phyloP scores from a whole-genome alignment of 1,284 basidiomycete genomes.

The Trametes pubescens region DNA sequence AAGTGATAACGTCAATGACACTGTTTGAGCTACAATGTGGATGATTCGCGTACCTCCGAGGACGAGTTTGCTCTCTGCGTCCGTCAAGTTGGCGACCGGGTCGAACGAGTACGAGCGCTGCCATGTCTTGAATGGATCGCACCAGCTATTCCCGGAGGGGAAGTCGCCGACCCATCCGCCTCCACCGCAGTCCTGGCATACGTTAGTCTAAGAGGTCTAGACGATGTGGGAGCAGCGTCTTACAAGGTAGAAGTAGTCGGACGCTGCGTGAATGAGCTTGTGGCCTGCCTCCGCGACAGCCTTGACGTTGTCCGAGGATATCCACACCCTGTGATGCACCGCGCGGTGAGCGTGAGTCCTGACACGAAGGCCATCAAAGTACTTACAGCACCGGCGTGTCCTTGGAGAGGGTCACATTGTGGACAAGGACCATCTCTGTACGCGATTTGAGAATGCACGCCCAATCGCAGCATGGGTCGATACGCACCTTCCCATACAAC shows the following conservation, averaged over 20 bases:
- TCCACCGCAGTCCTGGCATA: constrained; percentile 75
- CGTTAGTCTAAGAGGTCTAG: not conserved
- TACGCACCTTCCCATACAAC: constrained; percentile 74
- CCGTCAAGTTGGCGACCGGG: constrained; percentile 66
- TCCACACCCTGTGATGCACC: constrained; percentile 58
- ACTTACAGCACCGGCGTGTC: constrained; percentile 76
- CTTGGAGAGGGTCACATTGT: constrained; percentile 67
- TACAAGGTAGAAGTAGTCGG: constrained; percentile 70
- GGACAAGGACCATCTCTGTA: constrained; percentile 73
- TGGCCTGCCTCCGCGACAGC: constrained; percentile 57
- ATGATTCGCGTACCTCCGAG: constrained; percentile 62
- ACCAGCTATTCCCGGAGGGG: constrained; percentile 61
- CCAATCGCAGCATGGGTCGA: not conserved
- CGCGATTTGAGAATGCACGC: not conserved
- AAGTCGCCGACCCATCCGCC: constrained; percentile 80
- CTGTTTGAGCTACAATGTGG: not conserved
- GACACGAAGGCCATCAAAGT: not conserved
- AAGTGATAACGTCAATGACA: constrained; percentile 35
- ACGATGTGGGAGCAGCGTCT: constrained; percentile 26
- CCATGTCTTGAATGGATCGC: constrained; percentile 84
- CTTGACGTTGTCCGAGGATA: constrained; percentile 52
- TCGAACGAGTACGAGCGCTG: constrained; percentile 79
- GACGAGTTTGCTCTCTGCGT: constrained; percentile 58
- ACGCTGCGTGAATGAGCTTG: constrained; percentile 60
- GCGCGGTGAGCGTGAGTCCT: no score